These are phyloP conservation scores for Bryoglossum gracile DNA, from an alignment of 495 filamentous ascomycete species.

Conservation along the genomic window DNA sequence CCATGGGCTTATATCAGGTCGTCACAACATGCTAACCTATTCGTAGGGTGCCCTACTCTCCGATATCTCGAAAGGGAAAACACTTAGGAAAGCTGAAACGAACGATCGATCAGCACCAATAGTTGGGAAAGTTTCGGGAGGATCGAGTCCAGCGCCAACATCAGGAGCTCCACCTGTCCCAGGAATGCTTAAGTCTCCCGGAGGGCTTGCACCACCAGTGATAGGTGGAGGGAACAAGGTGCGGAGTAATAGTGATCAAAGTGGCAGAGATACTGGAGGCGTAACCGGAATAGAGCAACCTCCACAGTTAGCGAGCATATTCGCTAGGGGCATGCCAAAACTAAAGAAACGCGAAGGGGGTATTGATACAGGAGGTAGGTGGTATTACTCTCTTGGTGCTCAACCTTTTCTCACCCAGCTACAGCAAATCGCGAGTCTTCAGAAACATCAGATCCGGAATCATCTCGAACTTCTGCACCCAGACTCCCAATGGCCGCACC, in stretches of 20 bases:
- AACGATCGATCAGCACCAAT: conserved; percentile 90
- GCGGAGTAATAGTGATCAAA: conserved; percentile 76
- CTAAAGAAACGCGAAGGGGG: conserved; percentile 79
- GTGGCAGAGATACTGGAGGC: conserved; percentile 31
- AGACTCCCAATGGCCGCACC: conserved; percentile 56
- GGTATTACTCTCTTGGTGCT: too few relatives aligned
- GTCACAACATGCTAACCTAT: conserved; percentile 15
- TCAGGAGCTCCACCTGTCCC: conserved; percentile 80
- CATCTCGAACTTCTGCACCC: conserved; percentile 45
- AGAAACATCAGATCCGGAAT: conserved; percentile 75
- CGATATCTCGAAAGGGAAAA: conserved; percentile 79
- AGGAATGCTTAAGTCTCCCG: conserved; percentile 49
- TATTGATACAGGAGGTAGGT: conserved; percentile 72
- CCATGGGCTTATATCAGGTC: conserved; percentile 21
- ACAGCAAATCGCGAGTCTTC: conserved; percentile 59
- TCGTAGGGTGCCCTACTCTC: conserved; percentile 74
- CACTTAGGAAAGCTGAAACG: conserved; percentile 80
- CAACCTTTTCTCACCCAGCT: conserved; percentile 17
- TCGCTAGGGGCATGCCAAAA: conserved; percentile 94
- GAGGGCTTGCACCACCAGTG: conserved; percentile 69
- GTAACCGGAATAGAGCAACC: conserved; percentile 45
- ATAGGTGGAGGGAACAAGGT: conserved; percentile 53
- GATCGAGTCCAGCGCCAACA: conserved; percentile 43
- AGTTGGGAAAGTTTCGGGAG: conserved; percentile 49
- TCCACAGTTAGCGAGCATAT: conserved; percentile 81